Evolutionary conservation across 208 protist species (phyloP).

Genomic region (Leishmania martiniquensis): DNA sequence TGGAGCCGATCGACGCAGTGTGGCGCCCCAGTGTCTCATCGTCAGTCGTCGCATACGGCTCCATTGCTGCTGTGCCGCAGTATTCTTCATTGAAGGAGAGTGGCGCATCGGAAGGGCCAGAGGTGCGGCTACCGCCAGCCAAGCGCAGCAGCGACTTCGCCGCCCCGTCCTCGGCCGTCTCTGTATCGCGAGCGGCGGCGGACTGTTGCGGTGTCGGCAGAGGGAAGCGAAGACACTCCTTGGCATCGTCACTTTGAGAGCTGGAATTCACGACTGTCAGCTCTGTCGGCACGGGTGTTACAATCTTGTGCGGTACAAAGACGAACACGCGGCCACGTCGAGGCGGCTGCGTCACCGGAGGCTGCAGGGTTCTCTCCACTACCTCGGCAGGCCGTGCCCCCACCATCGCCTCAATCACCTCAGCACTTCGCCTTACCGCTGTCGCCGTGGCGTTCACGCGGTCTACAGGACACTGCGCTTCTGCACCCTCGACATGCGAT

Average conservation of each 20-base stretch:
- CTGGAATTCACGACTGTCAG: neutral
- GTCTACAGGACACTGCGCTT: neutral
- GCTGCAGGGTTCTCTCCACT: neutral
- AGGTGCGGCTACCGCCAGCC: conserved; percentile 8
- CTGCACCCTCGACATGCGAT: neutral
- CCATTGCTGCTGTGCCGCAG: conserved; percentile 8
- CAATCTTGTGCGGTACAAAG: conserved; percentile 12
- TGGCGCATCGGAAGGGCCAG: conserved; percentile 13
- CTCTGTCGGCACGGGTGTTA: conserved; percentile 8
- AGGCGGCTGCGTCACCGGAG: conserved; percentile 8
- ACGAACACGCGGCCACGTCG: conserved; percentile 15
- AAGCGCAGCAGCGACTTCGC: conserved; percentile 10
- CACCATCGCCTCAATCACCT: neutral
- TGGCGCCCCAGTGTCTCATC: conserved; percentile 15
- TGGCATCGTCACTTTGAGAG: conserved; percentile 7
- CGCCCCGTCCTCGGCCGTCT: conserved; percentile 3
- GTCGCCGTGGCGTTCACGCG: neutral
- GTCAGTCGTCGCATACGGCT: conserved; percentile 5
- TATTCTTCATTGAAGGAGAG: conserved; percentile 28
- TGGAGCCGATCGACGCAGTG: conserved; percentile 20
- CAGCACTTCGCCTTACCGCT: neutral
- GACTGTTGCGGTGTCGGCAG: neutral
- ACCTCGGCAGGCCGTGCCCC: neutral
- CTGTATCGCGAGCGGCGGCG: neutral
- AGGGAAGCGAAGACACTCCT: neutral